Base-by-base conservation (phyloP, 345 rosid species). In the Rhizophora mangle region DNA sequence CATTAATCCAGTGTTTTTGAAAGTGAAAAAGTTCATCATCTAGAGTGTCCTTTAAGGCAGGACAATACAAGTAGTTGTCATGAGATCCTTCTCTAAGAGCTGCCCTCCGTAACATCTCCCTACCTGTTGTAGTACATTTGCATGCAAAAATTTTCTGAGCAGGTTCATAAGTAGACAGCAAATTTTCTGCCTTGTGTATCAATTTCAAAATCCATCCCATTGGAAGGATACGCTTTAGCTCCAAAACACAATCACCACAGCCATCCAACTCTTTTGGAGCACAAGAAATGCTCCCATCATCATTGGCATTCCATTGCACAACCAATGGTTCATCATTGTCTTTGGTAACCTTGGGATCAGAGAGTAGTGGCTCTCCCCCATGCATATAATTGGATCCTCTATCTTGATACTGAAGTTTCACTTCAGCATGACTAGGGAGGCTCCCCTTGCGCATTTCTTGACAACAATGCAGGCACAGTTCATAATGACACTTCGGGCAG, bases 401-500 rank as follows among this genome's bases (percentile, higher is more conserved):
- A 76, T 87, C 37, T 56, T 68, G 68, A 76, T 70, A 87, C 1
- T 68, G 74, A 59, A 81, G 64, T 55, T 78, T 72, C 59, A 86
- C 63, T 77, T 85, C 92, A 67, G 78, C 71, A 63, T 78, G 81
- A 62, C 64, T 71, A 4, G 68, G 67, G 52, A 87, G 80, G 24
- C 60, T 79, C 36, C 87, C 84, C 68, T 72, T 69, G 20, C 88
- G 96, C 68, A 92, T 80, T 67, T 95, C 99, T 80, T 74, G 78
- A 73, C 97, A 95, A 69, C 99, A 95, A 62, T 74, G 71, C 60
- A 95, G 84, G 76, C 99, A 92, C 54, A 92, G 84, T 65, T 95
- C 99, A 67, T 76, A 88, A 56, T 85, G 68, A 77, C 97, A 90
- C 1, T 81, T 86, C 54, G 85, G 80, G 67, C 96, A 95, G 80